Evolutionary conservation across 2,329 filamentous ascomycete genomes (phyloP), one percentile per base, ranked within the genome.

Genomic region (Aspergillus viridinutans): DNA sequence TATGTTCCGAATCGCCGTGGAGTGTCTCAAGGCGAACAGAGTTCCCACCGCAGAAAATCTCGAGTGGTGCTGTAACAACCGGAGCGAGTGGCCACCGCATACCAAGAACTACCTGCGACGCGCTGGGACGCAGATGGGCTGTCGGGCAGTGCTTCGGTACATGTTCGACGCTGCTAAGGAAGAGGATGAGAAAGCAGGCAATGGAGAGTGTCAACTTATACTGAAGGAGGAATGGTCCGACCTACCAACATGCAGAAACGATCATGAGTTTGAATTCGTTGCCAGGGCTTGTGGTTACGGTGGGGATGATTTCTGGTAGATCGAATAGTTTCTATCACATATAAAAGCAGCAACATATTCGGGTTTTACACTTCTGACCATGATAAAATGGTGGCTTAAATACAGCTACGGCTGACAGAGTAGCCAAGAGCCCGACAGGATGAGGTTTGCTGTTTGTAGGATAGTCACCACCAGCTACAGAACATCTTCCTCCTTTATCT

Each of bases 261-360:
- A 74, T 57, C 60, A 67, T 58, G 72, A 75, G 58, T 74, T 72
- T 64, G 67, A 64, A 26, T 69, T 70, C 56, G 68, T 70, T 51
- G 67, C 66, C 53, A 56, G 63, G 50, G 58, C 58, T 40, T 72
- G 67, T 57, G 68, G 64, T 48, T 63, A 61, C 48, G 49, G 42
- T 35, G 28, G 21, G 21, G 55, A 57, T 57, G 43, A 57, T 53
- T 28, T 53, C 10, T 42, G 35, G 45, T 54, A 57, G 55, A 57
- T 38, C 10, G 38, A 54, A 45, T 45, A 23, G 23, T 23, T 23
- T 23, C 23, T 23, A 23, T 23, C 23, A 23, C 23, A 23, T 23
- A 23, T 23, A 23, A 23, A 23, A 2, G 23, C 23, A 23, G 23
- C 23, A 23, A 23, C 23, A 23, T 23, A 23, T 23, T 23, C 23